Evolutionary conservation across 2,329 filamentous ascomycete genomes (phyloP), one percentile per base, ranked within the genome.

Genomic region (Fusarium mangiferae): DNA sequence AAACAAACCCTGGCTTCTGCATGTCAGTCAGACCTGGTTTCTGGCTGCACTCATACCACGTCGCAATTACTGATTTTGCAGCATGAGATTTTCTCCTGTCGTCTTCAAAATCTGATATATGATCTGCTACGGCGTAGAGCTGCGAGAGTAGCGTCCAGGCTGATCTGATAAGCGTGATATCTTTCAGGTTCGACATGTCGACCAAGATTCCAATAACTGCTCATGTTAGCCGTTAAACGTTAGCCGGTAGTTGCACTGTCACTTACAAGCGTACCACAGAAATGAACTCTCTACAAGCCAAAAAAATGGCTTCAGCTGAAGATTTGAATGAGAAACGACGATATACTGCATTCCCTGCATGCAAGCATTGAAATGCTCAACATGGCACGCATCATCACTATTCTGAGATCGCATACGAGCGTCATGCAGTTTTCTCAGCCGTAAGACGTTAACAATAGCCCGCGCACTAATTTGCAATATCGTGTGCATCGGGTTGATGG

Each of bases 261-360:
- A 63, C 69, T 67, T 17, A 72, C 69, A 66, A 9, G 68, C 69
- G 12, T 72, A 51, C 69, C 68, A 72, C 1, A 63, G 33, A 17
- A 72, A 72, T 0, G 51, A 54, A 17, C 28, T 14, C 7, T 72
- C 69, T 0, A 38, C n/a, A 15, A 72, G 42, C 68, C 69, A 72
- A 1, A 28, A 7, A 4, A 68, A 72, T 0, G 44, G 54, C 17
- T 59, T 66, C 1, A 72, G 20, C 3, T 62, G 52, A 8, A 58
- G 52, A 5, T 68, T 72, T 0, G 68, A 57, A 7, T 72, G 44
- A 0, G 56, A 72, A 0, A 71, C 20, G 13, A 68, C 30, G 3
- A 68, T 20, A 11, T 72, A 72, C 6, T 46, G 36, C 44, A 72
- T 58, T 2, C 62, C 41, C 15, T 72, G 68, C 57, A 72, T 72